Base-by-base conservation (phyloP, 2,329 filamentous ascomycete species). In the Davidsoniella virescens region DNA sequence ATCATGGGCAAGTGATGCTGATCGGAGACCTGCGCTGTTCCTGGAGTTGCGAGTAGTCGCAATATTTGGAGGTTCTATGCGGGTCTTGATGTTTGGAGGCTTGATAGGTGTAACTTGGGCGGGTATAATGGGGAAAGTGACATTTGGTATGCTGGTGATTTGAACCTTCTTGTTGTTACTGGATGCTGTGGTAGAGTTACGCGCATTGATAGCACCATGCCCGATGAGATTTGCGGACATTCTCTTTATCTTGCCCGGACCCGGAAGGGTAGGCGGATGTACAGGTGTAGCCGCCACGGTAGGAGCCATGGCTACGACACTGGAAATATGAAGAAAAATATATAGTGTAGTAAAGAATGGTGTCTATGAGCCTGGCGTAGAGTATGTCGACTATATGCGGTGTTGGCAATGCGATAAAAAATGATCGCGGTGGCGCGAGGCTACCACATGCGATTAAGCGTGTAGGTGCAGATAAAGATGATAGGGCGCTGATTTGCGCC, bases 211-310 rank as follows among this genome's bases (percentile, higher is more conserved):
- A 20, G 75, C 65, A 55, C 68, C 67, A 53, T 68, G 65, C 33
- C 78, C 78, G 63, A 83, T 84, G 54, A 77, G 74, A 61, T 82
- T 80, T 80, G 72, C 37, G 78, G 78, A 48, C 75, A 68, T 54
- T 36, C 81, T 79, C 66, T 86, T 87, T 56, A 76, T 72, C 65
- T 86, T 87, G n/a, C 16, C 48, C 38, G 17, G 61, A 59, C 51
- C 49, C n/a, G 49, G 46, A 20, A 47, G 54, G 25, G 54, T 53
- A 8, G 54, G 53, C 52, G 67, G 67, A 57, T 66, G 66, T 47
- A 60, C 57, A 50, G 68, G 65, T 54, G 71, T 69, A 51, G 68
- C 66, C 53, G 71, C 68, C 60, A 72, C 71, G 59, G 73, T 69
- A 54, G 75, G 72, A 61, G 73, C 72, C 75, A 78, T 78, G 56